Evolutionary conservation across 202 grass and related monocot species (phyloP).

Genomic region (Zoysia matrella): DNA sequence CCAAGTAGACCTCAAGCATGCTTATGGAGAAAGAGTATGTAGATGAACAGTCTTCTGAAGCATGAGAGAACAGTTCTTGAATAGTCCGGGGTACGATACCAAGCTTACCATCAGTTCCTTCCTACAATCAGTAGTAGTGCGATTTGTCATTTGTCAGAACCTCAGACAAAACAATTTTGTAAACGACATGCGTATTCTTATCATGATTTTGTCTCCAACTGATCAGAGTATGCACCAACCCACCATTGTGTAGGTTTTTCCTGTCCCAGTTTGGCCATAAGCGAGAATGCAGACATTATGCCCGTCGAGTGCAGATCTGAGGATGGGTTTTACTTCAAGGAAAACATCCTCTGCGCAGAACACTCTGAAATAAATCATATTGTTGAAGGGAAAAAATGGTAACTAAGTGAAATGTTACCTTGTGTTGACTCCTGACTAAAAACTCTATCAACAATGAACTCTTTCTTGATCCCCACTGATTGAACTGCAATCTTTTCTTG

Average conservation of each 20-base stretch:
- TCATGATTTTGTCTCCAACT: constrained; percentile 17
- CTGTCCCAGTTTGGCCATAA: constrained; percentile 83
- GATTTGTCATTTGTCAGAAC: constrained; percentile 5
- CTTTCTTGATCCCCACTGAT: constrained; percentile 70
- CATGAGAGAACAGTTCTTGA: constrained; percentile 74
- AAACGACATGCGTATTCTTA: not conserved
- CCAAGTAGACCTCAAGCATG: constrained; percentile 95
- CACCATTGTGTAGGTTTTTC: constrained; percentile 93
- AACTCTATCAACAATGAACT: constrained; percentile 72
- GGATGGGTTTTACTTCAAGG: constrained; percentile 73
- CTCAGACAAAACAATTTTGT: not conserved
- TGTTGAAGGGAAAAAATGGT: not conserved
- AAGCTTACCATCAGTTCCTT: constrained; percentile 67
- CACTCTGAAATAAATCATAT: constrained; percentile 14
- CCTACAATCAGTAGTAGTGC: constrained; percentile 51
- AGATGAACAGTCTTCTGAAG: constrained; percentile 62
- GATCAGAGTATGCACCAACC: constrained; percentile 21
- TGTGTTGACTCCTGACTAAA: constrained; percentile 79
- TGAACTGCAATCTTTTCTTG: constrained; percentile 68
- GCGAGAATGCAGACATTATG: constrained; percentile 84
- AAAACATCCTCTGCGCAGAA: constrained; percentile 69
- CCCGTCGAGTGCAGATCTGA: constrained; percentile 80
- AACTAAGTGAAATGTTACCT: constrained; percentile 51
- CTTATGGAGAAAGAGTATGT: constrained; percentile 76
- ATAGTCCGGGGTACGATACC: constrained; percentile 78